Percentiles rank a stretch among this genome's conserved stretches.
Conservation (phyloP, 2,329 filamentous ascomycete genomes). For the Ceratocystis lukuohia region DNA sequence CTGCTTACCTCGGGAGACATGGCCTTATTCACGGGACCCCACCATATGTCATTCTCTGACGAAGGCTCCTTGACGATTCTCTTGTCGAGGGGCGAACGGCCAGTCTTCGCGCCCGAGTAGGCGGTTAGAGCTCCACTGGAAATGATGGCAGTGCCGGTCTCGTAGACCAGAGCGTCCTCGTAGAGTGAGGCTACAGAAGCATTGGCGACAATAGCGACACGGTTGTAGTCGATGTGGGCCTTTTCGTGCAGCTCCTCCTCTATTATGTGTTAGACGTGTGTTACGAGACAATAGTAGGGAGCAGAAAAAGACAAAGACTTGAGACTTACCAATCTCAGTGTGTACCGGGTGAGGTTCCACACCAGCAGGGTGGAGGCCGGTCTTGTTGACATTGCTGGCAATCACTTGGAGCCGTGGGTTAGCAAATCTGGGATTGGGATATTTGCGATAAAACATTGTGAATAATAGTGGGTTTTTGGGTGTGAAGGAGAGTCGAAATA, state of each 20-base stretch:
- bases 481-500: neutral
- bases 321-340: constrained; percentile 66
- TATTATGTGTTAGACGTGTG: constrained; percentile 23
- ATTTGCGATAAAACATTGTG: neutral
- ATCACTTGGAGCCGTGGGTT: constrained; percentile 32
- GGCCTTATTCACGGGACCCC: constrained; percentile 98
- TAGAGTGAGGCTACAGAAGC: constrained; percentile 91
- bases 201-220: constrained; percentile 93
- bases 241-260: constrained; percentile 94
- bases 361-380: constrained; percentile 77
- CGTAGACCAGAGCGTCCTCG: constrained; percentile 93
- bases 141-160: constrained; percentile 94
- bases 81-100: constrained; percentile 93
- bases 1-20: constrained; percentile 80
- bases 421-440: constrained; percentile 12
- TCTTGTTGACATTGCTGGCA: constrained; percentile 67
- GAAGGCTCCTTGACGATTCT: constrained; percentile 83
- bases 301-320: neutral
- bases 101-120: constrained; percentile 97
- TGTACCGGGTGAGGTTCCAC: constrained; percentile 78
- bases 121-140: constrained; percentile 88
- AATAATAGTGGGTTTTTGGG: neutral
- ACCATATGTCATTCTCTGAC: constrained; percentile 91
- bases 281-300: neutral
- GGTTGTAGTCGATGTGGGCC: constrained; percentile 98